These are phyloP conservation scores for Kregervanrija pseudodelftensis DNA, from an alignment of 805 yeast species.

Conservation along the genomic window DNA sequence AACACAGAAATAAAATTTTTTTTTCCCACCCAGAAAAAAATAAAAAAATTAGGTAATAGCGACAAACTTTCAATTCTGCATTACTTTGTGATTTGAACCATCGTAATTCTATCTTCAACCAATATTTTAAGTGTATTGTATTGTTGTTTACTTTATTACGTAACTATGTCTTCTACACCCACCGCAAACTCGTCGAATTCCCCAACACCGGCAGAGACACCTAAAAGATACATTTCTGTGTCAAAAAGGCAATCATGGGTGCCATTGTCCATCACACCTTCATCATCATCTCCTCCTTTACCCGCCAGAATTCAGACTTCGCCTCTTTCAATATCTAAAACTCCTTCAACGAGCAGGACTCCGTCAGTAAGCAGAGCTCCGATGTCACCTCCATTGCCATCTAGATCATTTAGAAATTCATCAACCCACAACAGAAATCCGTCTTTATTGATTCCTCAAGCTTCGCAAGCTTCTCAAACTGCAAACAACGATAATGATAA, in stretches of 20 bases:
- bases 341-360: not conserved
- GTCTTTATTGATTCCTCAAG: slow-evolving; percentile 5
- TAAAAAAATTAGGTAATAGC: not conserved
- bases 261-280: slow-evolving; percentile 3
- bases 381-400: not conserved
- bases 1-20: not conserved
- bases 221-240: slow-evolving; percentile 3
- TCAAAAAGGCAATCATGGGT: slow-evolving; percentile 2
- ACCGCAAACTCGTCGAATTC: not conserved
- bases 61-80: too few relatives aligned
- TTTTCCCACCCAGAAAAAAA: not conserved
- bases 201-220: not conserved
- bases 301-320: slow-evolving; percentile 2
- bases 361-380: not conserved
- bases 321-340: too few relatives aligned
- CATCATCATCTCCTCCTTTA: slow-evolving; percentile 4
- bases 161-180: not conserved
- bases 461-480: not conserved
- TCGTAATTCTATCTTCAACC: too few relatives aligned
- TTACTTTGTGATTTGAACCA: too few relatives aligned
- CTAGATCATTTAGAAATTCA: not conserved
- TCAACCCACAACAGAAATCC: slow-evolving; percentile 3
- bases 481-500: not conserved
- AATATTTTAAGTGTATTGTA: too few relatives aligned
- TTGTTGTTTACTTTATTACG: too few relatives aligned